Conservation (phyloP, 345 rosid species). For the Citrus mangshanensis region DNA sequence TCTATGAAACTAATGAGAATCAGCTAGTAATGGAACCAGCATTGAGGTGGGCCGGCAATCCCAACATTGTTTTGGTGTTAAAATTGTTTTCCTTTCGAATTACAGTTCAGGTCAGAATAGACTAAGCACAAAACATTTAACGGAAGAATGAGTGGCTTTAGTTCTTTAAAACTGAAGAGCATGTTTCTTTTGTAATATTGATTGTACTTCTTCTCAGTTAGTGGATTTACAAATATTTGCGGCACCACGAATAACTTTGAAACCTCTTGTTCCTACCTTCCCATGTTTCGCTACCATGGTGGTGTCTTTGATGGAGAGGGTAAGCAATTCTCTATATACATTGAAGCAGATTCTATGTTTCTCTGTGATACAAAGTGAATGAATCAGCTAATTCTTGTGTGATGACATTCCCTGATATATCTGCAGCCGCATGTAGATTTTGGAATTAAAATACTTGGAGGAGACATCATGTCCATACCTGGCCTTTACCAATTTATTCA, state of each 20-base stretch:
- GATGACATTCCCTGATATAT: conserved; percentile 1
- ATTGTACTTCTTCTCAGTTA: conserved; percentile 40
- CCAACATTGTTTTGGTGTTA: conserved; percentile 59
- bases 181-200: conserved; percentile 5
- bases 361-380: neutral
- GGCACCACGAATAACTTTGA: conserved; percentile 54
- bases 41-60: conserved; percentile 78
- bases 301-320: conserved; percentile 71
- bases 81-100: conserved; percentile 45
- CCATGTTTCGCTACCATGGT: conserved; percentile 64
- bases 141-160: neutral
- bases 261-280: conserved; percentile 73
- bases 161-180: neutral
- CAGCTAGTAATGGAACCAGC: conserved; percentile 71
- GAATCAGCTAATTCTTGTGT: neutral
- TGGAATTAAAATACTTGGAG: conserved; percentile 70
- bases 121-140: neutral
- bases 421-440: conserved; percentile 76
- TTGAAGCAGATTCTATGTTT: neutral
- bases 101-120: conserved; percentile 57
- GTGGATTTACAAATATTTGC: conserved; percentile 58
- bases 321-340: conserved; percentile 12
- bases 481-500: conserved; percentile 75
- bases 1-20: conserved; percentile 65
- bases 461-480: conserved; percentile 81